These are phyloP conservation scores for Ricinus communis DNA, from an alignment of 345 rosid species.

Conservation along the genomic window DNA sequence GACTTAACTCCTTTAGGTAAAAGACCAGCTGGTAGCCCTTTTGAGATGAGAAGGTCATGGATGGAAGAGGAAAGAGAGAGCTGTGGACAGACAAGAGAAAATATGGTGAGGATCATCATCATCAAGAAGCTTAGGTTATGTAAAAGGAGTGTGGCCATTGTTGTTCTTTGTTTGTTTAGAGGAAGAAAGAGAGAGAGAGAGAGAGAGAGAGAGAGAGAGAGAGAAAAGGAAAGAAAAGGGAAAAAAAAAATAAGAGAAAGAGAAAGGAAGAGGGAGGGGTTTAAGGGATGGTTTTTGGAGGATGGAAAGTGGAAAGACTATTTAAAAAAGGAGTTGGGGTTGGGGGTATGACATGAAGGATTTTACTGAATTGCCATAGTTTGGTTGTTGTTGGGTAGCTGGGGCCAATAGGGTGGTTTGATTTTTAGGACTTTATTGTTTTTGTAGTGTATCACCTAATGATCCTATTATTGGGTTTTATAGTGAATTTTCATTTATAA, in stretches of 20 bases:
- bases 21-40: conserved; percentile 81
- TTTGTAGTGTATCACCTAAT: conserved; percentile 38
- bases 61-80: conserved; percentile 33
- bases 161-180: conserved; percentile 22
- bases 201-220: neutral
- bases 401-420: conserved; percentile 14
- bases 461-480: conserved; percentile 12
- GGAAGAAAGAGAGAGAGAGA: conserved; percentile 1
- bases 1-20: conserved; percentile 77
- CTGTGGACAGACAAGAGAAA: neutral
- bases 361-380: conserved; percentile 37
- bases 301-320: conserved; percentile 34
- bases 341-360: neutral
- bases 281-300: conserved; percentile 8
- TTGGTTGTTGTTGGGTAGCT: conserved; percentile 34
- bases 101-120: neutral
- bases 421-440: conserved; percentile 24
- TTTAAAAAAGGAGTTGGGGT: conserved; percentile 13
- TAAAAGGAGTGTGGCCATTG: conserved; percentile 9
- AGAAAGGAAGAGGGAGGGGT: conserved; percentile 6
- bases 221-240: conserved; percentile 3
- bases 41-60: conserved; percentile 74
- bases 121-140: conserved; percentile 18
- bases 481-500: neutral
- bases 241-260: neutral